A percentile compares a stretch with the other conserved stretches of the same genome.
Evolutionary conservation across 495 filamentous ascomycete species (phyloP).

Genomic region (Lichina pygmaea): DNA sequence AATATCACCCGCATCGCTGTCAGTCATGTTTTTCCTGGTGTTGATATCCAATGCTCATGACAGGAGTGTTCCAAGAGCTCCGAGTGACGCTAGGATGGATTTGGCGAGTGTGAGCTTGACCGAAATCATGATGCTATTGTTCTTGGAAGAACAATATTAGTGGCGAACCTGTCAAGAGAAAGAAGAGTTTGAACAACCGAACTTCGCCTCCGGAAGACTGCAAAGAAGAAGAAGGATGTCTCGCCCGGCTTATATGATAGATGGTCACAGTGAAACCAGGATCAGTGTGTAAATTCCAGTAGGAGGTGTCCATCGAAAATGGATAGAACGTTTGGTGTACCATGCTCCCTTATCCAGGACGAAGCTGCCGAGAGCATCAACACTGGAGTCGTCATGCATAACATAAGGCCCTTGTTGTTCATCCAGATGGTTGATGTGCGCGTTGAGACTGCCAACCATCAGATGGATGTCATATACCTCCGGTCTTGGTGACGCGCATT

Average conservation of each 20-base stretch:
- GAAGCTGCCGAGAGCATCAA: no score
- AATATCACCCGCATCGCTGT: not conserved
- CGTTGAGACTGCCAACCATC: no score
- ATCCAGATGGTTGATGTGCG: no score
- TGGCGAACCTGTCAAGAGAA: not conserved
- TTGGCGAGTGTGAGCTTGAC: not conserved
- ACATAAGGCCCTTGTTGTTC: no score
- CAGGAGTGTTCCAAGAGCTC: not conserved
- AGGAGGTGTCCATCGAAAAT: not conserved
- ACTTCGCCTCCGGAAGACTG: not conserved
- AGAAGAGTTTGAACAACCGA: not conserved
- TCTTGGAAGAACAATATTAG: not conserved
- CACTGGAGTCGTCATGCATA: no score
- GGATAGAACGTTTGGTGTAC: no score
- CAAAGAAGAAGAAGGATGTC: not conserved
- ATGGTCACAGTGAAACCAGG: not conserved
- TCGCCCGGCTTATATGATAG: not conserved
- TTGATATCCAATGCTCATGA: not conserved
- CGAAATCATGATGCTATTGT: not conserved
- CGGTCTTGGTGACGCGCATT: no score
- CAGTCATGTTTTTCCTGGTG: no score
- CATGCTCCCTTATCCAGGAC: no score
- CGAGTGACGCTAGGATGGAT: not conserved
- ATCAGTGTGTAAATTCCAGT: not conserved
- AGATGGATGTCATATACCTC: no score